Conservation (phyloP, 2,329 filamentous ascomycete species). For the Laburnicola sp. region DNA sequence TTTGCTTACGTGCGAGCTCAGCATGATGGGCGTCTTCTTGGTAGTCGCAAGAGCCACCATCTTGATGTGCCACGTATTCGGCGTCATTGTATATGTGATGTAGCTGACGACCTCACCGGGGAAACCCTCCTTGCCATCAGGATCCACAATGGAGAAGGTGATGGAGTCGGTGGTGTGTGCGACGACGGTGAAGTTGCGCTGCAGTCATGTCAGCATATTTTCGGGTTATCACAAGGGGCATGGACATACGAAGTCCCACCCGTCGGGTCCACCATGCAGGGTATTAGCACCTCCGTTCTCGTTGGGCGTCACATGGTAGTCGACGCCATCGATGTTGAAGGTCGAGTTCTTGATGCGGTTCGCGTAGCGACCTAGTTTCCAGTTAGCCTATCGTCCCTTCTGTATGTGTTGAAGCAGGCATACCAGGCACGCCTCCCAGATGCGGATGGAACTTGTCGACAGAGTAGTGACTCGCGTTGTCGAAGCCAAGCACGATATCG, state of each 20-base stretch:
- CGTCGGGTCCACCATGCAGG: conserved; percentile 69
- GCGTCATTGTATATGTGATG: conserved; percentile 71
- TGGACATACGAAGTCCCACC: conserved; percentile 67
- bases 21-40: conserved; percentile 80
- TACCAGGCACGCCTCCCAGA: conserved; percentile 70
- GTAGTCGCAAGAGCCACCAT: conserved; percentile 72
- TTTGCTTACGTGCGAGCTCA: conserved; percentile 65
- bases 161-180: conserved; percentile 68
- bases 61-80: conserved; percentile 70
- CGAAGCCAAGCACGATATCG: conserved; percentile 73
- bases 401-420: not conserved
- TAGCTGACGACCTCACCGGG: conserved; percentile 75
- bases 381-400: conserved; percentile 8
- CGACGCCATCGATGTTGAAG: conserved; percentile 67
- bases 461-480: conserved; percentile 73
- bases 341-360: conserved; percentile 80
- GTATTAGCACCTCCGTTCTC: conserved; percentile 60
- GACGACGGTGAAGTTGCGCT: conserved; percentile 76
- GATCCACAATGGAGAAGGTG: conserved; percentile 74
- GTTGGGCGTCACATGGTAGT: conserved; percentile 64
- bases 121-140: conserved; percentile 74
- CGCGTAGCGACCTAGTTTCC: conserved; percentile 62
- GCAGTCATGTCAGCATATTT: conserved; percentile 7
- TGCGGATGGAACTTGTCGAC: conserved; percentile 68
- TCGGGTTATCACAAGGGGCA: not conserved